These are phyloP conservation scores for Ophiostoma ips DNA, from an alignment of 2,329 filamentous ascomycete species.

Conservation along the genomic window DNA sequence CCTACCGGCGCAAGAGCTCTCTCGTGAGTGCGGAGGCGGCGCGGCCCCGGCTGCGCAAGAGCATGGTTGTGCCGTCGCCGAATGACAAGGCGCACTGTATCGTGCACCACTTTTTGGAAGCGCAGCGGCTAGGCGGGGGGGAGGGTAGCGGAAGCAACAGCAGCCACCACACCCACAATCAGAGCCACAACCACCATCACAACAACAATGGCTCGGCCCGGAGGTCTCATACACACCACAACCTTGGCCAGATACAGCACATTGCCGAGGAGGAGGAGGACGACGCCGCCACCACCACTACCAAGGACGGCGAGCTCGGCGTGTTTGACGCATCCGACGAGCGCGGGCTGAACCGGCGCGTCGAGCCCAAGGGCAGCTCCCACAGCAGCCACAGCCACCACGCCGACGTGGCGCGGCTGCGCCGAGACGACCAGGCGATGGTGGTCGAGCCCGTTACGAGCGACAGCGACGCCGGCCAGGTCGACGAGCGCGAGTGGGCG, in stretches of 20 bases:
- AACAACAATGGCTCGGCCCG: too few relatives aligned
- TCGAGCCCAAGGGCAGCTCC: conserved; percentile 23
- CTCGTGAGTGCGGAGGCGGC: conserved; percentile 38
- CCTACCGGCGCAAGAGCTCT: conserved; percentile 53
- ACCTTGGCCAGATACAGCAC: neutral
- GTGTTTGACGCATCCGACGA: conserved; percentile 16
- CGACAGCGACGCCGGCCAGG: conserved; percentile 34
- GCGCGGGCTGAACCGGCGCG: conserved; percentile 18
- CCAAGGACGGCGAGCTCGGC: conserved; percentile 1
- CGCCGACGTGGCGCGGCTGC: neutral
- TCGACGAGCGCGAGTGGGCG: conserved; percentile 43
- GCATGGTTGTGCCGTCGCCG: neutral
- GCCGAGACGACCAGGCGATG: neutral
- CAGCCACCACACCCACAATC: conserved; percentile 2
- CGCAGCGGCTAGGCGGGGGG: conserved; percentile 29
- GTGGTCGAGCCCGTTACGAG: conserved; percentile 29
- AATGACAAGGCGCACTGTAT: conserved; percentile 41
- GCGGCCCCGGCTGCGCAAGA: conserved; percentile 22
- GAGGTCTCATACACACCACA: neutral
- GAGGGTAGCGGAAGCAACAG: conserved; percentile 5
- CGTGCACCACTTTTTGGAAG: conserved; percentile 51
- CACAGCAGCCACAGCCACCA: conserved; percentile 5
- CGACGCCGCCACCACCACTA: too few relatives aligned
- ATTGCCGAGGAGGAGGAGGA: neutral
- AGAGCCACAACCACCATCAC: conserved; percentile 1